A percentile compares a stretch with the other conserved stretches of the same genome.
These are phyloP conservation scores for Umbelopsis vinacea DNA, from an alignment of 192 early-diverging fungal genomes.

Conservation along the genomic window DNA sequence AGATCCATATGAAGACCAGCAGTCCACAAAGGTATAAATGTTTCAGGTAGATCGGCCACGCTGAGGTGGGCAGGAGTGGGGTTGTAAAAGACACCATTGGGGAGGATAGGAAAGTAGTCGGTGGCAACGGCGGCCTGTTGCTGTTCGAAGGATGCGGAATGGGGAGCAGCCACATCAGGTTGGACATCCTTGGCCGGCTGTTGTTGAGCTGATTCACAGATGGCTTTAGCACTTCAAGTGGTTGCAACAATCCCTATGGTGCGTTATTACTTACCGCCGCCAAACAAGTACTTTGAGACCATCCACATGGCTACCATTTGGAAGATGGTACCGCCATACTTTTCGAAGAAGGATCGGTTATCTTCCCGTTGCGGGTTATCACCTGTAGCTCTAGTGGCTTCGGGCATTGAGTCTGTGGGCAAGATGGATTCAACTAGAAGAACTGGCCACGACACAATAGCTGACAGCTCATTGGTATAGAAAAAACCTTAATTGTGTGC, in stretches of 20 bases:
- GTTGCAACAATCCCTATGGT: background rate
- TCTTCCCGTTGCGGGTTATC: slow-evolving; percentile 24
- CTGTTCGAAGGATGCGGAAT: background rate
- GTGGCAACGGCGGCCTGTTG: slow-evolving; percentile 5
- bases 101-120: slow-evolving; percentile 29
- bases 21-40: slow-evolving; percentile 33
- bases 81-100: slow-evolving; percentile 30
- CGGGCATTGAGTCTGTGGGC: background rate
- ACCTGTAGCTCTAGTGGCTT: slow-evolving; percentile 13
- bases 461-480: background rate
- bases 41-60: slow-evolving; percentile 19
- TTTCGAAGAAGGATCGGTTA: slow-evolving; percentile 28
- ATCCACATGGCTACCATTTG: slow-evolving; percentile 41
- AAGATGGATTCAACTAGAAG: background rate
- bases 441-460: background rate
- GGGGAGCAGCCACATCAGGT: background rate
- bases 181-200: background rate
- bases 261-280: slow-evolving; percentile 12
- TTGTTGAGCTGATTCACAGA: slow-evolving; percentile 1
- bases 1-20: slow-evolving; percentile 42
- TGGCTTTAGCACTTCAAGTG: background rate
- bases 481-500: no score
- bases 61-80: slow-evolving; percentile 22
- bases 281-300: slow-evolving; percentile 22
- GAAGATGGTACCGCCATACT: slow-evolving; percentile 35